Conservation (phyloP, 176 grass and related monocot species). For the Coix lacrymajobi region DNA sequence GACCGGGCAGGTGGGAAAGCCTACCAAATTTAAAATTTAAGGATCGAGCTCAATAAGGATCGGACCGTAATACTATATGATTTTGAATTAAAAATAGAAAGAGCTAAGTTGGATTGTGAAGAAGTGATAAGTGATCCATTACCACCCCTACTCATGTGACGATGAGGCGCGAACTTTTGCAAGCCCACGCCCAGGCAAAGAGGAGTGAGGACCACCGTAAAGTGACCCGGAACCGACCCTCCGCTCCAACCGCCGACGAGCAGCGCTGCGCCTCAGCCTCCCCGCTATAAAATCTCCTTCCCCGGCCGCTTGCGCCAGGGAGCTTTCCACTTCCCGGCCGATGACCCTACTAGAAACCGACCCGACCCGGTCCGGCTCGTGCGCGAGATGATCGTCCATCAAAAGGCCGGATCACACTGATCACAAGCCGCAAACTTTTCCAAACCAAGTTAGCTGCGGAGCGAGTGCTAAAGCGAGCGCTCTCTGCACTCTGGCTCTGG, state of each 20-base stretch:
- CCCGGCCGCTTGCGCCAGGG: neutral
- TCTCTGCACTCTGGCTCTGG: neutral
- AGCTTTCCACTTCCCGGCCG: neutral
- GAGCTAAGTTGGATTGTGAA: no score
- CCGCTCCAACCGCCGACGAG: conserved; percentile 18
- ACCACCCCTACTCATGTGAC: no score
- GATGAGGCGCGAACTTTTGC: neutral
- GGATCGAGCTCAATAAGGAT: no score
- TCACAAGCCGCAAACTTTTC: conserved; percentile 12
- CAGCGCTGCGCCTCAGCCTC: neutral
- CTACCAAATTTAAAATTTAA: no score
- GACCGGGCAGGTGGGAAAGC: no score
- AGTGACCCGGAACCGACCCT: conserved; percentile 8
- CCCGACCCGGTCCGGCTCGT: neutral
- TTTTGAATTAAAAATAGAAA: no score
- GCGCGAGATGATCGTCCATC: neutral
- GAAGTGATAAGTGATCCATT: no score
- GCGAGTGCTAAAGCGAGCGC: neutral
- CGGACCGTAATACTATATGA: no score
- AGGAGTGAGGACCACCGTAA: neutral
- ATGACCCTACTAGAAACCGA: neutral
- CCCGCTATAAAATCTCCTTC: conserved; percentile 8
- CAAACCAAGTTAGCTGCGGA: neutral
- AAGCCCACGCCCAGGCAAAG: neutral
- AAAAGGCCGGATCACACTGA: neutral